A percentile compares a stretch with the other conserved stretches of the same genome.
Evolutionary conservation across 805 yeast genomes (phyloP).

Genomic region (Yamadazyma ubonensis): DNA sequence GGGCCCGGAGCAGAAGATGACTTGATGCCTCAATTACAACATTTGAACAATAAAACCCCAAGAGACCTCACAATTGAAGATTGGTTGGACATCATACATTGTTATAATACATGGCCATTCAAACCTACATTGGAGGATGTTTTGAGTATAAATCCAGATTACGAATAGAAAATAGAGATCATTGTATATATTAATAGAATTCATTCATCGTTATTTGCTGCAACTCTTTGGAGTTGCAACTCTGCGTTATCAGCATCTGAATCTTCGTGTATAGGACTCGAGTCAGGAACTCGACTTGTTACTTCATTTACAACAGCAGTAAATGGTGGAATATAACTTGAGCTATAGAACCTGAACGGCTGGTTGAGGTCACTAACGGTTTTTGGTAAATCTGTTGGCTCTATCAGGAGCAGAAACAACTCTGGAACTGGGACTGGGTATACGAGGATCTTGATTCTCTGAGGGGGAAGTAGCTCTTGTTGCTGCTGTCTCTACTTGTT

Average conservation of each 20-base stretch:
- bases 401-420: too few species aligned
- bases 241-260: constrained; percentile 6
- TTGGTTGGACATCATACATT: constrained; percentile 47
- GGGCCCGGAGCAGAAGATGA: constrained; percentile 82
- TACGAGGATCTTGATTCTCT: neutral
- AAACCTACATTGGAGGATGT: constrained; percentile 50
- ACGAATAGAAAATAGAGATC: neutral
- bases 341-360: too few species aligned
- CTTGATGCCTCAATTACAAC: constrained; percentile 28
- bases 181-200: neutral
- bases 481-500: neutral
- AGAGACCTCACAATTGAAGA: constrained; percentile 55
- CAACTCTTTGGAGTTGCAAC: constrained; percentile 6
- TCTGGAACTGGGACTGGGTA: too few species aligned
- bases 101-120: constrained; percentile 79
- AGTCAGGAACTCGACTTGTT: neutral
- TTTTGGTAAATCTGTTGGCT: too few species aligned
- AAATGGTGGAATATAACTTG: too few species aligned
- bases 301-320: too few species aligned
- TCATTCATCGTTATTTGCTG: constrained; percentile 4
- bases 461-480: neutral
- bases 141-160: constrained; percentile 15
- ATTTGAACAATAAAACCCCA: constrained; percentile 43
- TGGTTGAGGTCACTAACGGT: too few species aligned
- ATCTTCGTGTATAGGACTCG: constrained; percentile 3